Base-by-base conservation (phyloP, 2,329 filamentous ascomycete genomes). In the Periglandula ipomoeae region DNA sequence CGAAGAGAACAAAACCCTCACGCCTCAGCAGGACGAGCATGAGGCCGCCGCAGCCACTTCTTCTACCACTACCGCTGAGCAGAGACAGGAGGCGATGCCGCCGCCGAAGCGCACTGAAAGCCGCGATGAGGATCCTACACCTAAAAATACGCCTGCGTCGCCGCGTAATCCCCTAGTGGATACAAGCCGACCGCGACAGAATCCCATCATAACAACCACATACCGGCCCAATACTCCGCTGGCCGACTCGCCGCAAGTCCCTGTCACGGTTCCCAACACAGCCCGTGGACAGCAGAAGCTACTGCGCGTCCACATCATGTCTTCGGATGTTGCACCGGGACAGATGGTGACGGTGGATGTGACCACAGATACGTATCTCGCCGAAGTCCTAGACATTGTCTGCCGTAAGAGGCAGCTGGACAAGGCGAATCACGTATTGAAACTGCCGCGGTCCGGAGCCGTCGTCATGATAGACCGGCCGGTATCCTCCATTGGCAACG, bases 351-450 rank as follows among this genome's bases (percentile, higher is more conserved):
- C 82, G 1, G 70, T 90, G 17, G 81, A 87, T 53, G 86, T 88
- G 41, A 90, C 85, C 0, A 89, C 85, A 0, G 86, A 91, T 56
- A 91, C 84, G 26, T 93, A 90, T 62, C 79, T 93, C 40, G 86
- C 85, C 39, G 87, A 93, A 63, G 81, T 93, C 24, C 80, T 91
- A 46, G 87, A 91, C 59, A 74, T 82, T 55, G 83, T 87, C 2
- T 93, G 87, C 63, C 79, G 82, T 38, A 87, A 87, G 65, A 75
- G 89, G 39, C 81, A 87, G 50, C 71, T 93, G 0, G 88, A 93
- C 62, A 89, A 89, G 69, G 84, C 77, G 17, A 80, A 84, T 49
- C 87, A 89, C 61, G 84, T 91, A 5, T 76, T 94, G 53, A 89
- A 88, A 65, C 76, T 91, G 10, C 82, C 83, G 0, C 81, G 81